These are phyloP conservation scores for Corynespora cassiicola DNA, from an alignment of 2,329 filamentous ascomycete species.

Conservation along the genomic window DNA sequence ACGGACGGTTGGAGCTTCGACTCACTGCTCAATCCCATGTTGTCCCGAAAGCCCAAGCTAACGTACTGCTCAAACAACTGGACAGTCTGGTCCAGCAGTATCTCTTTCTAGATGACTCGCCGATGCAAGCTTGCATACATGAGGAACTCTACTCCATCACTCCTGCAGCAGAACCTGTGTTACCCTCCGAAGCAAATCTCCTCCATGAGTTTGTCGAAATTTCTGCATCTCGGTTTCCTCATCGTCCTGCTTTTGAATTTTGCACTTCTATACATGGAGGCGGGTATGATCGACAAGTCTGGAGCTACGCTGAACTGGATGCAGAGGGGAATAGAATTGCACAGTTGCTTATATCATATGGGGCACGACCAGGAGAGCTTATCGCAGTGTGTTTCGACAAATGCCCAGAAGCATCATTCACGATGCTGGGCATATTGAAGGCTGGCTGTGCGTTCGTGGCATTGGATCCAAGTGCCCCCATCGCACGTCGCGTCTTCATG, in stretches of 20 bases:
- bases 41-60: slow-evolving; percentile 72
- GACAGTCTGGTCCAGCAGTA: slow-evolving; percentile 70
- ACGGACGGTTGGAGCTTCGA: slow-evolving; percentile 63
- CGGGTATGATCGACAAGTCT: slow-evolving; percentile 58
- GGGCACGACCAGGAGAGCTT: slow-evolving; percentile 63
- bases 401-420: slow-evolving; percentile 81
- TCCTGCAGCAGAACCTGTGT: slow-evolving; percentile 63
- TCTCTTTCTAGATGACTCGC: slow-evolving; percentile 55
- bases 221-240: slow-evolving; percentile 62
- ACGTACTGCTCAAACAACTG: slow-evolving; percentile 72
- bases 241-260: slow-evolving; percentile 77
- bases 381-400: slow-evolving; percentile 85
- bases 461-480: slow-evolving; percentile 76
- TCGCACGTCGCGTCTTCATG: slow-evolving; percentile 78
- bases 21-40: slow-evolving; percentile 71
- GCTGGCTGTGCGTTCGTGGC: slow-evolving; percentile 82
- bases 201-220: slow-evolving; percentile 81
- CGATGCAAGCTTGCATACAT: slow-evolving; percentile 44
- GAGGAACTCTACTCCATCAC: slow-evolving; percentile 67
- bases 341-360: slow-evolving; percentile 62
- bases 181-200: slow-evolving; percentile 66
- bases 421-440: slow-evolving; percentile 82
- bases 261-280: slow-evolving; percentile 62
- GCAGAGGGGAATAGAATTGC: slow-evolving; percentile 75
- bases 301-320: slow-evolving; percentile 79